Evolutionary conservation across 495 filamentous ascomycete species (phyloP).

Genomic region (Neurospora sp.): DNA sequence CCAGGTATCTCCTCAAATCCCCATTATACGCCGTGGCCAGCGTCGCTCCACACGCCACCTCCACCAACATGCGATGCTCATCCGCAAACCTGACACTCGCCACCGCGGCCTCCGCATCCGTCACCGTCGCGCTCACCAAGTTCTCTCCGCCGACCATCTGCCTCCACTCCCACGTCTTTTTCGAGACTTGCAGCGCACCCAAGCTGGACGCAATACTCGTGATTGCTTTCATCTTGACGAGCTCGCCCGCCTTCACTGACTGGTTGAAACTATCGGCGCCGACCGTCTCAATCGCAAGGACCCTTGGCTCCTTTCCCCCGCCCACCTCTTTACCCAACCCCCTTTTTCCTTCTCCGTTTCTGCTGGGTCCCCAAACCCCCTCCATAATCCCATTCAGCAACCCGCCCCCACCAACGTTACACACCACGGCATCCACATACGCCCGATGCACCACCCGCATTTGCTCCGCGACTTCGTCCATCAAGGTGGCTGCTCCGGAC

Average conservation of each 20-base stretch:
- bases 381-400: constrained; percentile 69
- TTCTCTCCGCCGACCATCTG: constrained; percentile 20
- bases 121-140: constrained; percentile 59
- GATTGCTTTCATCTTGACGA: constrained; percentile 61
- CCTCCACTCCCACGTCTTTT: constrained; percentile 58
- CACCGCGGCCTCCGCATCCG: constrained; percentile 71
- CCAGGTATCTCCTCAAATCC: constrained; percentile 48
- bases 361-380: neutral
- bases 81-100: constrained; percentile 68
- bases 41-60: constrained; percentile 76
- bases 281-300: constrained; percentile 71
- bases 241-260: constrained; percentile 46
- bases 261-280: constrained; percentile 66
- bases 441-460: constrained; percentile 30
- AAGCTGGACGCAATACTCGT: constrained; percentile 73
- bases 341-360: neutral
- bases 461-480: constrained; percentile 62
- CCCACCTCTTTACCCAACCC: constrained; percentile 25
- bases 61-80: constrained; percentile 72
- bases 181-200: constrained; percentile 63
- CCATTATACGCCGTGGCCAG: constrained; percentile 57
- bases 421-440: constrained; percentile 59
- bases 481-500: constrained; percentile 62
- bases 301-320: constrained; percentile 29
- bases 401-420: constrained; percentile 83